phyloP scores from a whole-genome alignment of 2,329 filamentous ascomycete species.

The Magnaporthales sp. region DNA sequence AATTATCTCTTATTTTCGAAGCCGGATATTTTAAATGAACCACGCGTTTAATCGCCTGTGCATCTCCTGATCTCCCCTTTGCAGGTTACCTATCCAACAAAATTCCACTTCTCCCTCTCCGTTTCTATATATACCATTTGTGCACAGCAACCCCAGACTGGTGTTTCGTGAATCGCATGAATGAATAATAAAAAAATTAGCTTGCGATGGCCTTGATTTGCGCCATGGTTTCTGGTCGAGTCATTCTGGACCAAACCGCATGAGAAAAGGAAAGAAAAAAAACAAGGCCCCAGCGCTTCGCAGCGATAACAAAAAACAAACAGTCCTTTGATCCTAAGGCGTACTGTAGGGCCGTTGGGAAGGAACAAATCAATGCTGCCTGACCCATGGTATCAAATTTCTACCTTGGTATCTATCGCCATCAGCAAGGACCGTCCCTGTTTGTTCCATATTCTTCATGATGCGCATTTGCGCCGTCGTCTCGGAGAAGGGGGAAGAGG shows the following conservation, averaged over 20 bases:
- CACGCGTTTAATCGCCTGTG: background rate
- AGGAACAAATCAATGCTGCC: no score
- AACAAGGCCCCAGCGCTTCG: no score
- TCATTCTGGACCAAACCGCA: background rate
- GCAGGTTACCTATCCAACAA: background rate
- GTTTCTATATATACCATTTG: background rate
- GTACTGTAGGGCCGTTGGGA: no score
- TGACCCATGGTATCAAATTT: no score
- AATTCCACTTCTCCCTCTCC: background rate
- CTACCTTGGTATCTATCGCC: no score
- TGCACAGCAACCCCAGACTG: background rate
- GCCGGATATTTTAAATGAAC: background rate
- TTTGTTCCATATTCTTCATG: no score
- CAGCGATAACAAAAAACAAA: no score
- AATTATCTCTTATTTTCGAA: background rate
- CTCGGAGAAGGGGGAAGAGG: no score
- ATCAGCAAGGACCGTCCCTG: no score
- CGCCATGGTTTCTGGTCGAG: background rate
- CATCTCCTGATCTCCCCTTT: background rate
- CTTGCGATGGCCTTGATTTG: background rate
- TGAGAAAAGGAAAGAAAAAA: no score
- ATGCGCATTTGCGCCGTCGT: no score
- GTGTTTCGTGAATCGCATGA: background rate
- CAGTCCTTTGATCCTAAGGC: no score
- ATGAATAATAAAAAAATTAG: background rate